Evolutionary conservation across 306 rosid species (phyloP).

Genomic region (Hippophae rhamnoides): DNA sequence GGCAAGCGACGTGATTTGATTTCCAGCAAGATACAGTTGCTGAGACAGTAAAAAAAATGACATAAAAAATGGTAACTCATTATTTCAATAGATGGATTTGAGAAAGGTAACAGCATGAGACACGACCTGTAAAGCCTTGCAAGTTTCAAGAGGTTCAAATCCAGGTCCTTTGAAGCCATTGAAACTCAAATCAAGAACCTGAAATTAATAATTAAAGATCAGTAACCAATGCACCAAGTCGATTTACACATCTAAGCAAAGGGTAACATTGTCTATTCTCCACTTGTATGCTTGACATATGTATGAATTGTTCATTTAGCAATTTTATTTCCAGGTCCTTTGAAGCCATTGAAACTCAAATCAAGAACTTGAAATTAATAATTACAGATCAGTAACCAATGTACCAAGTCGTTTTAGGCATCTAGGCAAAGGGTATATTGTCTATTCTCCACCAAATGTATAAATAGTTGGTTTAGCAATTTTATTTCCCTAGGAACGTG

Average conservation of each 20-base stretch:
- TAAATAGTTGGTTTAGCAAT: too few relatives aligned
- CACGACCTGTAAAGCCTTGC: constrained; percentile 82
- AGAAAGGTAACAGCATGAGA: constrained; percentile 10
- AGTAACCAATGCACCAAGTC: too few relatives aligned
- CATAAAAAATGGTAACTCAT: not conserved
- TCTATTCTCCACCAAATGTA: too few relatives aligned
- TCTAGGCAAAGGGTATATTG: not conserved
- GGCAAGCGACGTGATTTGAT: constrained; percentile 90
- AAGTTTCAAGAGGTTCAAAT: constrained; percentile 94
- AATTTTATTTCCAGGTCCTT: constrained; percentile 59
- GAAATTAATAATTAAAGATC: constrained; percentile 8
- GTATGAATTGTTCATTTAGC: too few relatives aligned
- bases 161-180: constrained; percentile 98
- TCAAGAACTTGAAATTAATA: constrained; percentile 70
- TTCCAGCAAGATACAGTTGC: constrained; percentile 99
- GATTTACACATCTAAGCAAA: not conserved
- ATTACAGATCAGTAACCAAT: not conserved
- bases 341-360: constrained; percentile 94
- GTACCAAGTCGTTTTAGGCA: too few relatives aligned
- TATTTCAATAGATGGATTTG: constrained; percentile 6
- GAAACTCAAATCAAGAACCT: constrained; percentile 99
- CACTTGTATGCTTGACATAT: too few relatives aligned
- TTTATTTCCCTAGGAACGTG: too few relatives aligned
- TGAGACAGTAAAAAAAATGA: constrained; percentile 27
- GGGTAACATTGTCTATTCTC: not conserved